A percentile compares a stretch with the other conserved stretches of the same genome.
These are phyloP conservation scores for Sabuloglossum arenarium DNA, from an alignment of 495 filamentous ascomycete genomes.

Conservation along the genomic window DNA sequence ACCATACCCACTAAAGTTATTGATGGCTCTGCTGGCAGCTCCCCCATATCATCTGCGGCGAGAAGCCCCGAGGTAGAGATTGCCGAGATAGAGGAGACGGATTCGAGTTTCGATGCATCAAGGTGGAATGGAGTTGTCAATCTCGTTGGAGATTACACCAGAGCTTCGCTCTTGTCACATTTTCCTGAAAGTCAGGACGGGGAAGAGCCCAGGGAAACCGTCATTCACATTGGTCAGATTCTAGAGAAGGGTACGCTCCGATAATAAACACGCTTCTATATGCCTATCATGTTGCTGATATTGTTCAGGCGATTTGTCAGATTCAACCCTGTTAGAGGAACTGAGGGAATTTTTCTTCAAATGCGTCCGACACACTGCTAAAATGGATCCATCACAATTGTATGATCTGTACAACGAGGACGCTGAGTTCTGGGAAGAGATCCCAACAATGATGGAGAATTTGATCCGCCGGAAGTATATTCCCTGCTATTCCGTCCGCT, in stretches of 20 bases:
- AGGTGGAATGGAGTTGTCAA: constrained; percentile 16
- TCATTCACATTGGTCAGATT: constrained; percentile 17
- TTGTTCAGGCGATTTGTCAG: neutral
- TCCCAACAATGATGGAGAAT: constrained; percentile 23
- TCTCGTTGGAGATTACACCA: constrained; percentile 6
- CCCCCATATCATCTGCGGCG: constrained; percentile 26
- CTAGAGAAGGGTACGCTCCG: constrained; percentile 24
- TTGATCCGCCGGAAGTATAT: constrained; percentile 26
- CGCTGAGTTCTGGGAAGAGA: constrained; percentile 30
- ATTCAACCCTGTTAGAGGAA: neutral
- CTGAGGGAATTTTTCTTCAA: constrained; percentile 16
- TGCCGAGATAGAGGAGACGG: constrained; percentile 33
- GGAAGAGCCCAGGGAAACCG: constrained; percentile 17
- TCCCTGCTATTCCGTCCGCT: neutral
- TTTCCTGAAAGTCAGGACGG: constrained; percentile 9
- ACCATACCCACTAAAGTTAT: neutral
- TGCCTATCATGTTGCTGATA: neutral
- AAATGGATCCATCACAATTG: constrained; percentile 10
- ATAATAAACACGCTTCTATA: neutral
- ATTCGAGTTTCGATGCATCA: constrained; percentile 27
- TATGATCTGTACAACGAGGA: constrained; percentile 20
- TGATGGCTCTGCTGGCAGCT: constrained; percentile 11
- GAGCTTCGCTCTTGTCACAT: constrained; percentile 5
- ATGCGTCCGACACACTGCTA: constrained; percentile 8
- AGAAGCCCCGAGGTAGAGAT: constrained; percentile 33